Evolutionary conservation across 345 rosid species (phyloP), one percentile per base, ranked within the genome.

Genomic region (Lumnitzera racemosa): DNA sequence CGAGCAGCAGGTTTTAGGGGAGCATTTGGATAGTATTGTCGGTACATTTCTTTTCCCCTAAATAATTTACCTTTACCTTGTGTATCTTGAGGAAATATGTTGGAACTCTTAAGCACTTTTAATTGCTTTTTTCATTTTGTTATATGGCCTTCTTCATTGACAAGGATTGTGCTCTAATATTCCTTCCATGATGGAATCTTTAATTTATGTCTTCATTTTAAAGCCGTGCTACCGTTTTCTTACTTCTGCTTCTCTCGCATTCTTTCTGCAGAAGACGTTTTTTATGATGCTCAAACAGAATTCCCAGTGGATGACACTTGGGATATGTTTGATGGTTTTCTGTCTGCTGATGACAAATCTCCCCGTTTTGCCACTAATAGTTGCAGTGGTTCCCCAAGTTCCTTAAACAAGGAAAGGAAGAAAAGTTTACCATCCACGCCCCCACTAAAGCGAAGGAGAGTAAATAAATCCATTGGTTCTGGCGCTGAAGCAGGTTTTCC

Each of bases 401-500:
- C 43, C 43, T 36, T 61, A 47, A 57, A 60, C 43, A 13, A 8
- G 1, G 78, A 77, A 43, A 63, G 57, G 51, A 69, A 24, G 51
- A 70, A 64, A 55, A 71, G 55, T 67, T 76, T 70, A 53, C 86
- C 86, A 13, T 82, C 74, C 64, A 83, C 96, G 1, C 97, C 96
- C 20, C 94, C 89, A 73, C 47, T 53, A 61, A 90, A 88, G 80
- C 90, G 92, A 75, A 85, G 96, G 75, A 85, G 71, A 82, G 78
- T 88, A 54, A 74, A 73, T 1, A 80, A 65, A 68, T 69, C 76
- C 47, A 50, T 58, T 53, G 67, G 70, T 51, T 52, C 61, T 25
- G 87, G 82, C 53, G 71, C 71, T 70, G 85, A 94, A 73, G 74
- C 78, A 69, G 87, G 83, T 62, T 68, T 73, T 64, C 86, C 73